These are phyloP conservation scores for Pyrenochaeta sp. DNA, from an alignment of 2,329 filamentous ascomycete species.

Conservation along the genomic window DNA sequence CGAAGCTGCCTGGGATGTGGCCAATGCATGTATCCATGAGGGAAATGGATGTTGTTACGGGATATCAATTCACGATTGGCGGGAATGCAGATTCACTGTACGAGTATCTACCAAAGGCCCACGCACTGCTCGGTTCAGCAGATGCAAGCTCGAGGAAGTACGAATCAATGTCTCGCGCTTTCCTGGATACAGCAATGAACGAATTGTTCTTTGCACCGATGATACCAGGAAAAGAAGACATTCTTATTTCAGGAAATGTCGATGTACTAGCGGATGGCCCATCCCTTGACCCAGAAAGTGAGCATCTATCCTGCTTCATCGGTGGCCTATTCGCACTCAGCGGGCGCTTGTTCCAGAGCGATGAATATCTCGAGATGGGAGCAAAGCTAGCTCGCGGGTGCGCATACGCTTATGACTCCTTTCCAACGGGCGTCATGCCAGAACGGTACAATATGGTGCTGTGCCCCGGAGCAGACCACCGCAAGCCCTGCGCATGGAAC, in stretches of 20 bases:
- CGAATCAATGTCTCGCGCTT: slow-evolving; percentile 65
- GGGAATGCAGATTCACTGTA: slow-evolving; percentile 47
- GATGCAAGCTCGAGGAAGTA: no score
- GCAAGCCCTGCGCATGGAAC: slow-evolving; percentile 54
- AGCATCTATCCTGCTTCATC: slow-evolving; percentile 75
- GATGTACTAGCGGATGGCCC: slow-evolving; percentile 35
- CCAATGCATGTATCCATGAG: slow-evolving; percentile 54
- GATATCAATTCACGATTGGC: slow-evolving; percentile 43
- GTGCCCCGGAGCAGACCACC: slow-evolving; percentile 57
- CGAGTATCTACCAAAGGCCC: slow-evolving; percentile 56
- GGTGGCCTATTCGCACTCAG: slow-evolving; percentile 76
- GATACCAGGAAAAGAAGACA: slow-evolving; percentile 55
- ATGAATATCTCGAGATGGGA: slow-evolving; percentile 64
- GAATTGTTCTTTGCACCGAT: slow-evolving; percentile 62
- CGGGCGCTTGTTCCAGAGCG: slow-evolving; percentile 66
- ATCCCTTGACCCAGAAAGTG: slow-evolving; percentile 52
- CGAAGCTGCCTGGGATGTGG: slow-evolving; percentile 58
- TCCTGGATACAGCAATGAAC: slow-evolving; percentile 54
- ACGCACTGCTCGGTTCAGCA: no score
- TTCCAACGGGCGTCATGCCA: slow-evolving; percentile 68
- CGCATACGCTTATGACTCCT: slow-evolving; percentile 67
- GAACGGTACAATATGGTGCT: slow-evolving; percentile 63
- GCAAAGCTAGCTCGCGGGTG: slow-evolving; percentile 69
- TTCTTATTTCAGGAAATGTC: slow-evolving; percentile 54
- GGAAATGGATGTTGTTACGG: slow-evolving; percentile 50